Evolutionary conservation across 2,329 filamentous ascomycete species (phyloP).

Genomic region (Epichloe glyceriae): DNA sequence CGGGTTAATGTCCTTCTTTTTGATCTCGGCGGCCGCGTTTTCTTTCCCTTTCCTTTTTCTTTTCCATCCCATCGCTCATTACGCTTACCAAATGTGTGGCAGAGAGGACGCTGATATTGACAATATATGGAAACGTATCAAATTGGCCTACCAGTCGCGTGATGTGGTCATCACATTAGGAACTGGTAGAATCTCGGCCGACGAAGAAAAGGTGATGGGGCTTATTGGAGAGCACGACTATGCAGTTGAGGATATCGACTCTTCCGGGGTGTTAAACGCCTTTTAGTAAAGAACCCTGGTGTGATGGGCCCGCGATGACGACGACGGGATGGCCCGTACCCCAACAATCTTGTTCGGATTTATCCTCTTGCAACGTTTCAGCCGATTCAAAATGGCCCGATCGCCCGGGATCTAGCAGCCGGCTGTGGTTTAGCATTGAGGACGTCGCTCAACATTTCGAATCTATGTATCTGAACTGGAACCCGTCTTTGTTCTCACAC

Average conservation of each 20-base stretch:
- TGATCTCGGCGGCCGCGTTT: neutral
- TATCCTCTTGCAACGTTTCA: neutral
- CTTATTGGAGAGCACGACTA: conserved; percentile 90
- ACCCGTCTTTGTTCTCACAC: conserved; percentile 66
- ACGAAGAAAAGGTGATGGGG: conserved; percentile 69
- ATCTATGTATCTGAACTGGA: conserved; percentile 96
- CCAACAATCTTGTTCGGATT: conserved; percentile 8
- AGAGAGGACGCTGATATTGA: conserved; percentile 68
- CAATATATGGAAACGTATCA: conserved; percentile 65
- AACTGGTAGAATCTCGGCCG: conserved; percentile 65
- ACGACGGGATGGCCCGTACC: conserved; percentile 19
- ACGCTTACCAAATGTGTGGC: neutral
- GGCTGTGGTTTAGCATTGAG: conserved; percentile 86
- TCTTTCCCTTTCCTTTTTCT: neutral
- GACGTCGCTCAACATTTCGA: conserved; percentile 86
- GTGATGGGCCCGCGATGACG: conserved; percentile 57
- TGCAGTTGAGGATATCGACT: conserved; percentile 70
- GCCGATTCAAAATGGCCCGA: neutral
- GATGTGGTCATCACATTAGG: conserved; percentile 84
- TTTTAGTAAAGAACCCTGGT: conserved; percentile 94
- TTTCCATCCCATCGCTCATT: neutral
- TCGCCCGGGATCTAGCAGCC: conserved; percentile 40
- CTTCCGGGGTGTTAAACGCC: conserved; percentile 45
- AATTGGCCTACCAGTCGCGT: conserved; percentile 59
- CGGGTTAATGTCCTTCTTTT: neutral